Evolutionary conservation across 176 grass and related monocot genomes (phyloP), one percentile per base, ranked within the genome.

Genomic region (Puccinellia tenuiflora): DNA sequence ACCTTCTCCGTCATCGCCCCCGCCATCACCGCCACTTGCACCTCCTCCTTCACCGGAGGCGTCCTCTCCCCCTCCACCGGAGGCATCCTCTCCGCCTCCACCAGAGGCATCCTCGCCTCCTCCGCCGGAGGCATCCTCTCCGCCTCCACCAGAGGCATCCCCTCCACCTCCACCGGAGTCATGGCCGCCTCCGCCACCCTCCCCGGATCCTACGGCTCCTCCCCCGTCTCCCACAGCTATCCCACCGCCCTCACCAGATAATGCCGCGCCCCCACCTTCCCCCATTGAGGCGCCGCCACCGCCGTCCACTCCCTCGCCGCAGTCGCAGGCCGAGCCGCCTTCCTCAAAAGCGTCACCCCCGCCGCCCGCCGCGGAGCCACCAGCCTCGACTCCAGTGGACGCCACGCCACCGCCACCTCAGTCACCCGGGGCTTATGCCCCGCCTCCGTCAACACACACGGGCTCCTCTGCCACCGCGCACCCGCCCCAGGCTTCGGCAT

Each of bases 181-280:
- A 69, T 42, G 70, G 31, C 67, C 81, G 20, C 67, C 89, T 61
- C 84, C 75, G 0, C 81, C 81, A 25, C 55, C 82, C 17, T 40
- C 64, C 2, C 68, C 81, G 1, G 60, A 56, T 7, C 25, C 80
- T 17, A 34, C 28, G 37, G 22, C 86, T 10, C 34, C 89, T n/a
- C 83, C 92, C 1, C 83, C 51, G 5, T 69, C 85, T 22, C 55
- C 81, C 1, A 43, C 70, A 5, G 16, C 70, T 35, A 20, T 31
- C 10, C 56, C 73, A 31, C 82, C 88, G 9, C 79, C 88, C 1
- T 76, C 92, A 43, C 33, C 80, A 11, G 84, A 82, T 38, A 85
- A 76, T 20, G 28, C 83, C 18, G 72, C 86, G 7, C 66, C 76
- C 0, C 92, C 86, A 1, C 71, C 78, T 24, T 31, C 71, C 30